Evolutionary conservation across 2,329 filamentous ascomycete genomes (phyloP), one percentile per base, ranked within the genome.

Genomic region (Neofusicoccum kwambonambiense): DNA sequence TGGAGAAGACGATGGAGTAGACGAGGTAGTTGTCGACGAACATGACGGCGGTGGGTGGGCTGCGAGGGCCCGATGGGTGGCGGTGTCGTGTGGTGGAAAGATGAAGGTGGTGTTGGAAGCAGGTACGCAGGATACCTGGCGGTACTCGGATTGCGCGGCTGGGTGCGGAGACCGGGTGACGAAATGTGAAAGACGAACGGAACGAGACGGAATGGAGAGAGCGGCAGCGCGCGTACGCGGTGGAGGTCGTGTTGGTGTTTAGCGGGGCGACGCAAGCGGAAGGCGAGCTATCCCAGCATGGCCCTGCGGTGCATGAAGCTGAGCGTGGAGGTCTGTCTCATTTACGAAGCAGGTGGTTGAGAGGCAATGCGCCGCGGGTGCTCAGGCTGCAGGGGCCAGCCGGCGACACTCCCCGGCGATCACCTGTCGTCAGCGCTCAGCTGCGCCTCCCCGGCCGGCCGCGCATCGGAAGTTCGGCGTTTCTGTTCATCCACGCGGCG

Each of bases 1-100:
- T 84, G 70, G 89, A 77, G 76, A 97, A 85, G 73, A 87, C 87
- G 69, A 93, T 77, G 71, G 86, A 88, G 81, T 93, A 96, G 80
- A 96, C 86, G 68, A 96, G 76, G 81, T 93, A 95, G 68, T 49
- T 52, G 35, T 58, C 47, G 22, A 52, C 12, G n/a, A 81, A 84
- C 92, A 96, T 96, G 70, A 71, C 79, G 76, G 72, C 27, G 27
- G 65, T 11, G 22, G 65, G 65, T 41, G 52, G 56, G 37, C 52
- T 35, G 61, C 58, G 22, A 52, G 64, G 64, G 58, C 60, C 27
- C 11, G 31, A 17, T 27, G 39, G 39, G 17, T 17, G 42, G 41
- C 35, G 11, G n/a, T 47, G 27, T 63, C 27, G 22, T 44, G 52
- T 27, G 39, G 42, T 39, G 22, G 50, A 37, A 37, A 37, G 34